Conservation (phyloP, 2,329 filamentous ascomycete genomes). For the Cylindrodendrum hubeiense region DNA sequence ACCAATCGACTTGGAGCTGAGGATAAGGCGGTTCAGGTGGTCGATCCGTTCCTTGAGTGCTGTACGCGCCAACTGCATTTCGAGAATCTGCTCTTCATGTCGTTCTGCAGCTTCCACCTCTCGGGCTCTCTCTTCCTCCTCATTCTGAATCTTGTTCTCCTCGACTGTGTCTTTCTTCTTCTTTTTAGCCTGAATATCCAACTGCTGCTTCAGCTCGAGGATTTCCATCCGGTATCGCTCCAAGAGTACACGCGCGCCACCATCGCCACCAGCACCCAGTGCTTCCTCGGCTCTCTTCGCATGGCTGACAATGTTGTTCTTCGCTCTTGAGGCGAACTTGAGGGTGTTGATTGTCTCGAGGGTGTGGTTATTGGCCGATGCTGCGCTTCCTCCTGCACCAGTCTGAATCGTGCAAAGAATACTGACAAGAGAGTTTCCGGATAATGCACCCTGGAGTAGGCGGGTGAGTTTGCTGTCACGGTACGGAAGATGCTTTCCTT, state of each 20-base stretch:
- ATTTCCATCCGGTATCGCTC: conserved; percentile 97
- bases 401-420: conserved; percentile 98
- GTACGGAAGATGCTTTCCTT: conserved; percentile 94
- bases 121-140: conserved; percentile 78
- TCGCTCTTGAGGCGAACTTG: conserved; percentile 95
- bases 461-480: conserved; percentile 97
- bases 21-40: conserved; percentile 92
- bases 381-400: conserved; percentile 79
- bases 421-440: conserved; percentile 93
- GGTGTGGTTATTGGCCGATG: conserved; percentile 79
- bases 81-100: conserved; percentile 97
- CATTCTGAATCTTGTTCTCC: conserved; percentile 71
- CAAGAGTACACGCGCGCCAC: conserved; percentile 85
- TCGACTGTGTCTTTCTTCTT: conserved; percentile 71
- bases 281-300: conserved; percentile 96
- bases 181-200: conserved; percentile 84
- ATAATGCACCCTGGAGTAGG: conserved; percentile 90
- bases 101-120: conserved; percentile 86
- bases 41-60: conserved; percentile 97
- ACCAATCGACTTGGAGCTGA: conserved; percentile 95
- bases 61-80: conserved; percentile 97
- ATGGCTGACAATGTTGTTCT: conserved; percentile 98
- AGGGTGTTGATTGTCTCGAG: conserved; percentile 94
- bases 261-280: conserved; percentile 82
- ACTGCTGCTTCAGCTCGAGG: conserved; percentile 80